Percentiles rank a stretch among this genome's conserved stretches.
phyloP scores from a whole-genome alignment of 1,284 basidiomycete genomes.

The Meripilus lineatus region DNA sequence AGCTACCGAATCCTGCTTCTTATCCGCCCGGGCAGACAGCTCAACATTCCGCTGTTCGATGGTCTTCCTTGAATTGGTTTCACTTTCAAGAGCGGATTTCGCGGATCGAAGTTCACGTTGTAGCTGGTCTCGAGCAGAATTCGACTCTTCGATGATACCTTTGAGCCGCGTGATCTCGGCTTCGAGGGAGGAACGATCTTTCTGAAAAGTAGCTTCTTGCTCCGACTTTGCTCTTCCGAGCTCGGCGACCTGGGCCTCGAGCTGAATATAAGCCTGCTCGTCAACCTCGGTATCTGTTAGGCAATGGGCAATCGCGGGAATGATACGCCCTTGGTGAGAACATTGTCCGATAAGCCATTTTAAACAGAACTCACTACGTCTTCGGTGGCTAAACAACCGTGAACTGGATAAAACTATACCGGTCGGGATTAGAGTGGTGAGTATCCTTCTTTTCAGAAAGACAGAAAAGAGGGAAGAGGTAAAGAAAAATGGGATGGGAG shows the following conservation, averaged over 20 bases:
- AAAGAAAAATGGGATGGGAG: not conserved
- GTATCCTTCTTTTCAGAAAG: not conserved
- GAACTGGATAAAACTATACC: slow-evolving; percentile 69
- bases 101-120: slow-evolving; percentile 63
- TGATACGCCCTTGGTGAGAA: too few relatives aligned
- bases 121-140: slow-evolving; percentile 38
- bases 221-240: slow-evolving; percentile 48
- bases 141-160: slow-evolving; percentile 34
- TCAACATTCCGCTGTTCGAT: slow-evolving; percentile 67
- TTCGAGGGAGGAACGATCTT: slow-evolving; percentile 49
- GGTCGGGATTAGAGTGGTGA: not conserved
- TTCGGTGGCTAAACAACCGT: slow-evolving; percentile 55
- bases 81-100: slow-evolving; percentile 59
- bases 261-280: slow-evolving; percentile 64
- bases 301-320: too few relatives aligned
- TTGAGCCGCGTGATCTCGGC: slow-evolving; percentile 52
- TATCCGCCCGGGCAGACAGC: slow-evolving; percentile 53
- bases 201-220: slow-evolving; percentile 48
- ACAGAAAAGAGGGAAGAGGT: not conserved
- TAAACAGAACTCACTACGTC: slow-evolving; percentile 66
- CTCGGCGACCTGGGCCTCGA: slow-evolving; percentile 56
- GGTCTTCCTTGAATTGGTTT: slow-evolving; percentile 50
- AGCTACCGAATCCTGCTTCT: slow-evolving; percentile 53
- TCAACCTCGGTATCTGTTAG: slow-evolving; percentile 58
- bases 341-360: too few relatives aligned